Evolutionary conservation across 148 eudicot species (phyloP).

Genomic region (Camellia japonica): DNA sequence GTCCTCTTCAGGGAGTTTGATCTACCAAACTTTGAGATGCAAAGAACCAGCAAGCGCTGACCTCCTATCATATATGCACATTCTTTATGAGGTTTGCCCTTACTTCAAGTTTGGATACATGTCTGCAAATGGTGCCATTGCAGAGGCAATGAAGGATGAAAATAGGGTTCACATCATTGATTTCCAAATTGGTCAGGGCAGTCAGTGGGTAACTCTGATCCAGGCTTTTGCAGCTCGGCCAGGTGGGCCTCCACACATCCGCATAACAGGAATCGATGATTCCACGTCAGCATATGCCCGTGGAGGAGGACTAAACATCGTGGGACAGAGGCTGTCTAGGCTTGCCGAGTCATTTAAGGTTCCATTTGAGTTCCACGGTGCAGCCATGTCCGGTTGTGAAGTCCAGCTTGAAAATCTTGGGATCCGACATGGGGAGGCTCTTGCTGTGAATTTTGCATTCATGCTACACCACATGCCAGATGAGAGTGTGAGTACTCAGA

Average conservation of each 20-base stretch:
- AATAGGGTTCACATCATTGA: conserved; percentile 58
- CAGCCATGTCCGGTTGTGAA: conserved; percentile 34
- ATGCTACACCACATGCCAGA: conserved; percentile 67
- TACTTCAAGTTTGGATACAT: conserved; percentile 70
- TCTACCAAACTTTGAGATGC: conserved; percentile 43
- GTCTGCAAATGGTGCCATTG: conserved; percentile 76
- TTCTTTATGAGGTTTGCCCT: conserved; percentile 64
- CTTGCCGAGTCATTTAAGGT: conserved; percentile 51
- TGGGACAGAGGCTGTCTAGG: conserved; percentile 51
- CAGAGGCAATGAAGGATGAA: conserved; percentile 62
- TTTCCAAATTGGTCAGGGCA: conserved; percentile 62
- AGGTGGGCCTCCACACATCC: conserved; percentile 63
- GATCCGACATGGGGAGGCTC: conserved; percentile 41
- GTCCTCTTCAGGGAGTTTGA: conserved; percentile 55
- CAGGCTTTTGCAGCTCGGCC: conserved; percentile 71
- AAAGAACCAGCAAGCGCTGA: conserved; percentile 49
- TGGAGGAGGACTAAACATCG: conserved; percentile 58
- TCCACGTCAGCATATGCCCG: conserved; percentile 61
- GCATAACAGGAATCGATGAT: conserved; percentile 66
- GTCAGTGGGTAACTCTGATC: conserved; percentile 64
- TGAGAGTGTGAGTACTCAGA: conserved; percentile 61
- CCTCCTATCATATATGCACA: conserved; percentile 57
- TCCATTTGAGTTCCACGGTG: conserved; percentile 60
- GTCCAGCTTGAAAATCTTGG: conserved; percentile 38
- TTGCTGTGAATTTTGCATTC: conserved; percentile 66